phyloP scores from a whole-genome alignment of 768 basidiomycete species.

The Tulasnella sp. region DNA sequence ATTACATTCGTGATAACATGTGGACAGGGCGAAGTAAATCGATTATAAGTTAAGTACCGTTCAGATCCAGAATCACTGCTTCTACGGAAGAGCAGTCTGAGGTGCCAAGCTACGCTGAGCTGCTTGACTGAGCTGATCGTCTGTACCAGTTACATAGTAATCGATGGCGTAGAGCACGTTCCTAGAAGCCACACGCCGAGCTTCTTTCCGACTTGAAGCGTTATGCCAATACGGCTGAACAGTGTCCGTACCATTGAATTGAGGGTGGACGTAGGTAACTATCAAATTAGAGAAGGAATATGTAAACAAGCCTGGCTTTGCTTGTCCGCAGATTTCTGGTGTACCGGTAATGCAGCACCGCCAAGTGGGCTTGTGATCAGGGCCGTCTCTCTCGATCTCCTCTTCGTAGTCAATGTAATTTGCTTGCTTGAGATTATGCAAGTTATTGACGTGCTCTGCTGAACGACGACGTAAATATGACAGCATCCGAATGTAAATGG shows the following conservation, averaged over 20 bases:
- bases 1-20: too few relatives aligned
- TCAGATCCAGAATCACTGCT: too few relatives aligned
- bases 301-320: too few relatives aligned
- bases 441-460: neutral
- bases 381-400: neutral
- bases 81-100: too few relatives aligned
- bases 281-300: too few relatives aligned
- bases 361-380: neutral
- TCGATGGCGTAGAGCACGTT: neutral
- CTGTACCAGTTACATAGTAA: neutral
- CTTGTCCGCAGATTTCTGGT: neutral
- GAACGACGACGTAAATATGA: neutral
- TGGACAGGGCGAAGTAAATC: too few relatives aligned
- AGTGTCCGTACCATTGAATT: too few relatives aligned
- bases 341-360: neutral
- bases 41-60: too few relatives aligned
- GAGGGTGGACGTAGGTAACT: too few relatives aligned
- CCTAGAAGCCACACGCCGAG: neutral
- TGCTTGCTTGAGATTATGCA: neutral
- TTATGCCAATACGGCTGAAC: neutral
- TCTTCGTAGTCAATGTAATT: neutral
- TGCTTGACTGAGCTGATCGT: neutral
- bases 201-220: neutral
- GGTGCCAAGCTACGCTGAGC: neutral
- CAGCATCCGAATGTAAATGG: neutral